phyloP scores from a whole-genome alignment of 2,329 filamentous ascomycete species.

The Ophiostoma sp. region DNA sequence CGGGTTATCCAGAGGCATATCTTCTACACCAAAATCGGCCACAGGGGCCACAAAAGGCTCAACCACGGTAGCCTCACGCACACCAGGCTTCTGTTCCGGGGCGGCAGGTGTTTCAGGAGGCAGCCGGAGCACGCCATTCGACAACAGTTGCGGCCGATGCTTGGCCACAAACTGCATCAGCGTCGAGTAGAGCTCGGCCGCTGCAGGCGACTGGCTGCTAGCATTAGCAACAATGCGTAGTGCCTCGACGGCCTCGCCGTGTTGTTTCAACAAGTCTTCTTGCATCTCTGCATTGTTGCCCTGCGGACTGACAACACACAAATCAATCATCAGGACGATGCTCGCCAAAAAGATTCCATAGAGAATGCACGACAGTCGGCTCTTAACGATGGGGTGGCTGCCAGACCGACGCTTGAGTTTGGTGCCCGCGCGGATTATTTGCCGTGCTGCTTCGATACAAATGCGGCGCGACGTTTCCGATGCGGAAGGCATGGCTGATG shows the following conservation, averaged over 20 bases:
- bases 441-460: slow-evolving; percentile 21
- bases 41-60: not conserved
- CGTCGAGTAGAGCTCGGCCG: slow-evolving; percentile 18
- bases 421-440: slow-evolving; percentile 18
- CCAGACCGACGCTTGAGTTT: slow-evolving; percentile 3
- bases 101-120: not conserved
- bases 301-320: slow-evolving; percentile 16
- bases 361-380: slow-evolving; percentile 17
- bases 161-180: slow-evolving; percentile 20
- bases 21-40: not conserved
- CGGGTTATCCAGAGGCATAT: not conserved
- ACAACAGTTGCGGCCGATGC: slow-evolving; percentile 15
- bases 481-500: not conserved
- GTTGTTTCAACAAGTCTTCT: not conserved
- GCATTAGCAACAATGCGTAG: slow-evolving; percentile 17
- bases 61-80: not conserved
- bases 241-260: slow-evolving; percentile 14
- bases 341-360: slow-evolving; percentile 20
- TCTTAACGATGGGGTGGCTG: slow-evolving; percentile 17
- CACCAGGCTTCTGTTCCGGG: not conserved
- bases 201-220: slow-evolving; percentile 18
- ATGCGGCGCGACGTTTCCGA: not conserved
- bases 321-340: slow-evolving; percentile 21
- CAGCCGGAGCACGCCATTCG: not conserved
- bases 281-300: not conserved